These are phyloP conservation scores for Oldenlandia corymbosa DNA, from an alignment of 257 asterid species.

Conservation along the genomic window DNA sequence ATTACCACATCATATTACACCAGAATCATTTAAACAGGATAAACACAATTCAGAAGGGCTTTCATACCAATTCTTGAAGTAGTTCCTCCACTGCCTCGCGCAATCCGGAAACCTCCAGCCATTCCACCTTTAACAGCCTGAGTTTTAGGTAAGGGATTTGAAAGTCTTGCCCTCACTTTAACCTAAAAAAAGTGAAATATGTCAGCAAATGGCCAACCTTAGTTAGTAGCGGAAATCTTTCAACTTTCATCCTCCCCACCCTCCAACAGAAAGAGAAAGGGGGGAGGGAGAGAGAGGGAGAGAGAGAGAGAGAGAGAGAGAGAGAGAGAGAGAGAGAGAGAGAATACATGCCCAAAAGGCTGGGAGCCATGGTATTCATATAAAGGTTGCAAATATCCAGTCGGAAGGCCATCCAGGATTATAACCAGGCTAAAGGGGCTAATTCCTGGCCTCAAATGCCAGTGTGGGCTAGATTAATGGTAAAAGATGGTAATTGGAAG, in stretches of 20 bases:
- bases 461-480: too few relatives aligned
- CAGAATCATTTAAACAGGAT: conserved; percentile 1
- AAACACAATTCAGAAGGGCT: not conserved
- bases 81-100: conserved; percentile 31
- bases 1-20: conserved; percentile 12
- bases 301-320: too few relatives aligned
- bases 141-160: conserved; percentile 60
- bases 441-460: too few relatives aligned
- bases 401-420: not conserved
- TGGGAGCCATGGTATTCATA: not conserved
- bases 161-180: conserved; percentile 54
- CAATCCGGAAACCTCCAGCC: conserved; percentile 53
- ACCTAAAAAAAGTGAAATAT: conserved; percentile 23
- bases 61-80: conserved; percentile 27
- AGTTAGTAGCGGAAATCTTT: not conserved
- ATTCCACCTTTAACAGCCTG: conserved; percentile 63
- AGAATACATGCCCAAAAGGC: not conserved
- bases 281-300: too few relatives aligned
- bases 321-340: too few relatives aligned
- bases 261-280: too few relatives aligned
- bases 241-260: not conserved
- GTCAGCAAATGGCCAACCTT: conserved; percentile 11
- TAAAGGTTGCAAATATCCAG: not conserved
- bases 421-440: not conserved
- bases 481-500: too few relatives aligned